These are phyloP conservation scores for Suillus spraguei DNA, from an alignment of 768 basidiomycete genomes.

Conservation along the genomic window DNA sequence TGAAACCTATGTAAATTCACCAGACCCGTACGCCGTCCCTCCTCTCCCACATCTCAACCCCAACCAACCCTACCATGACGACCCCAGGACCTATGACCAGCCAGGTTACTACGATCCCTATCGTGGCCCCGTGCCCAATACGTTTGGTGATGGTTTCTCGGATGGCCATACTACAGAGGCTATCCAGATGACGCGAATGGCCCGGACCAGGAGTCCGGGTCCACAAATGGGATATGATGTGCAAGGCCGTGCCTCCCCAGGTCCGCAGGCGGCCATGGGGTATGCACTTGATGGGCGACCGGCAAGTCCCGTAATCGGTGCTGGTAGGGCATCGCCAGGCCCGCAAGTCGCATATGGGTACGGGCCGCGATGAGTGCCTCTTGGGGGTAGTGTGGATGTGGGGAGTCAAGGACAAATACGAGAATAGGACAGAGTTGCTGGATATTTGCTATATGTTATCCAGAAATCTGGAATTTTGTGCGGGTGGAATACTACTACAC, in stretches of 20 bases:
- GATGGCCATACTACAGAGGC: slow-evolving; percentile 49
- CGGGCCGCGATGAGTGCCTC: slow-evolving; percentile 28
- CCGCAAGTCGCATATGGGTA: slow-evolving; percentile 50
- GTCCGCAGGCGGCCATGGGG: slow-evolving; percentile 41
- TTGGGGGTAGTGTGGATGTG: background rate
- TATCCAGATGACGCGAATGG: slow-evolving; percentile 77
- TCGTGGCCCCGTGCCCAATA: slow-evolving; percentile 69
- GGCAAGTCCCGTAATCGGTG: slow-evolving; percentile 30
- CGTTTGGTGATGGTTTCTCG: slow-evolving; percentile 48
- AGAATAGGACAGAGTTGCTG: background rate
- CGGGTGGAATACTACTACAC: slow-evolving; percentile 19
- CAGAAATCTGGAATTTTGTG: slow-evolving; percentile 10
- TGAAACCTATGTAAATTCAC: slow-evolving; percentile 37
- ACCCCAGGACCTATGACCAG: slow-evolving; percentile 49
- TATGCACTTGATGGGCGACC: slow-evolving; percentile 36
- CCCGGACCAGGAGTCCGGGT: slow-evolving; percentile 41
- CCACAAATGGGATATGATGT: slow-evolving; percentile 43
- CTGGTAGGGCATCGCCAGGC: slow-evolving; percentile 46
- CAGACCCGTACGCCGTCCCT: slow-evolving; percentile 82
- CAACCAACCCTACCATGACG: slow-evolving; percentile 74
- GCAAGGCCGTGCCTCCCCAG: slow-evolving; percentile 41
- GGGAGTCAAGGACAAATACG: background rate
- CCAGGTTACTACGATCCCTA: slow-evolving; percentile 78
- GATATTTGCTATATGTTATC: slow-evolving; percentile 16
- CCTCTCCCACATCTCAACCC: slow-evolving; percentile 83